Evolutionary conservation across 225 moss, liverwort and hornwort genomes (phyloP).

Genomic region (Climacium dendroides): DNA sequence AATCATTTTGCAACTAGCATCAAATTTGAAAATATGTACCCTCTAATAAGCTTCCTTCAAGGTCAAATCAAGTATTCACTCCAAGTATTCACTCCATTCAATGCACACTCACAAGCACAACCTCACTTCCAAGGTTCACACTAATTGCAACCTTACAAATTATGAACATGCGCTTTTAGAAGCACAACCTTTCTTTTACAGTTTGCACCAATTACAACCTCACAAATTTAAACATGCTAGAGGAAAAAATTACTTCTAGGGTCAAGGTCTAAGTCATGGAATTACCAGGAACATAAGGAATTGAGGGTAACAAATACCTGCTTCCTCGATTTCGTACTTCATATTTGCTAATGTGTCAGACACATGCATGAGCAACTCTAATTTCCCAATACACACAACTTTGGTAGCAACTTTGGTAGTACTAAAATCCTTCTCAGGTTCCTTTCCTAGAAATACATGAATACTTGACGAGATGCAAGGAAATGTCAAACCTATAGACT

Average conservation of each 20-base stretch:
- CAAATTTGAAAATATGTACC: neutral
- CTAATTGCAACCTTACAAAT: too few relatives aligned
- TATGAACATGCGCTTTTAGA: too few relatives aligned
- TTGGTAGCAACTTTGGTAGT: too few relatives aligned
- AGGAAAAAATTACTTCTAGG: too few relatives aligned
- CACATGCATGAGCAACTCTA: accelerated
- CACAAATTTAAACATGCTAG: too few relatives aligned
- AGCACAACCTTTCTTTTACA: too few relatives aligned
- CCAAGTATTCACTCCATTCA: neutral
- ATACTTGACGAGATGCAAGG: neutral
- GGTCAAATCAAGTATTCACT: neutral
- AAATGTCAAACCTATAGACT: accelerated
- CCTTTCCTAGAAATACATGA: neutral
- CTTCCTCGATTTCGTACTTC: accelerated
- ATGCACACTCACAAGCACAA: neutral
- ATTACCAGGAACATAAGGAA: neutral
- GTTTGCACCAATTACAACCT: too few relatives aligned
- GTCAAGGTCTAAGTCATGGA: neutral
- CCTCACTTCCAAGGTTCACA: accelerated
- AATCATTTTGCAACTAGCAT: neutral
- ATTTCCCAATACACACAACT: accelerated
- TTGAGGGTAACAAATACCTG: accelerated
- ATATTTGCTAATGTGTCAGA: accelerated
- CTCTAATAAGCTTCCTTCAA: too few relatives aligned
- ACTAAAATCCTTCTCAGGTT: too few relatives aligned